phyloP scores from a whole-genome alignment of 1,284 basidiomycete species.

The Boletus semigastroideus region DNA sequence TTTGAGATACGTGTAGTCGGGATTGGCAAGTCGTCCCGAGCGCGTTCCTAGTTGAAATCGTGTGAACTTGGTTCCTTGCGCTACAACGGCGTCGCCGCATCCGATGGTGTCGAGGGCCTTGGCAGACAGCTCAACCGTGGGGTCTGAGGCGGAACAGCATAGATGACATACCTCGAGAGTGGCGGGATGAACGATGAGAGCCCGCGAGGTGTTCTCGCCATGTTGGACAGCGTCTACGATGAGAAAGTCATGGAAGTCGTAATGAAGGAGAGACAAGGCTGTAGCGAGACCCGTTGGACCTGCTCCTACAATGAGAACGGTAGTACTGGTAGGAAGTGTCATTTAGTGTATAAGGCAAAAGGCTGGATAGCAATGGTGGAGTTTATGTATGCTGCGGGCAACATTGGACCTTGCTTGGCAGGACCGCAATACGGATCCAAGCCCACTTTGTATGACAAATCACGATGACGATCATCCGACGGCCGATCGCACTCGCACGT shows the following conservation, averaged over 20 bases:
- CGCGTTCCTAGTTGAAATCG: conserved; percentile 35
- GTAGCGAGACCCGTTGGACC: conserved; percentile 27
- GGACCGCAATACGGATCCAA: too few species aligned
- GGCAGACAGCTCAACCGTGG: too few species aligned
- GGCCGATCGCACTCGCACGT: background rate
- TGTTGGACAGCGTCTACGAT: conserved; percentile 45
- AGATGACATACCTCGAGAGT: conserved; percentile 41
- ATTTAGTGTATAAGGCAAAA: conserved; percentile 30
- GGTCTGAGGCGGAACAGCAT: background rate
- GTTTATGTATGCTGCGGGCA: too few species aligned
- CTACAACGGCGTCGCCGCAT: conserved; percentile 41
- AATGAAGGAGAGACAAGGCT: conserved; percentile 30
- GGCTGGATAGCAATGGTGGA: conserved; percentile 8
- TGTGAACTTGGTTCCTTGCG: conserved; percentile 38
- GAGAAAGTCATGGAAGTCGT: conserved; percentile 43
- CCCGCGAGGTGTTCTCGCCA: conserved; percentile 41
- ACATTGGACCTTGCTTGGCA: too few species aligned
- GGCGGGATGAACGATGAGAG: conserved; percentile 44
- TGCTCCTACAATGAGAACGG: conserved; percentile 33
- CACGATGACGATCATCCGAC: background rate
- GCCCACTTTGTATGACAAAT: background rate
- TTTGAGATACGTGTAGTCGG: conserved; percentile 36
- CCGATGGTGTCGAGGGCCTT: conserved; percentile 45
- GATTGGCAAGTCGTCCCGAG: conserved; percentile 26
- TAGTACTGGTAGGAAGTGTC: conserved; percentile 25